phyloP scores from a whole-genome alignment of 2,329 filamentous ascomycete genomes.

The Fusarium guadeloupense region DNA sequence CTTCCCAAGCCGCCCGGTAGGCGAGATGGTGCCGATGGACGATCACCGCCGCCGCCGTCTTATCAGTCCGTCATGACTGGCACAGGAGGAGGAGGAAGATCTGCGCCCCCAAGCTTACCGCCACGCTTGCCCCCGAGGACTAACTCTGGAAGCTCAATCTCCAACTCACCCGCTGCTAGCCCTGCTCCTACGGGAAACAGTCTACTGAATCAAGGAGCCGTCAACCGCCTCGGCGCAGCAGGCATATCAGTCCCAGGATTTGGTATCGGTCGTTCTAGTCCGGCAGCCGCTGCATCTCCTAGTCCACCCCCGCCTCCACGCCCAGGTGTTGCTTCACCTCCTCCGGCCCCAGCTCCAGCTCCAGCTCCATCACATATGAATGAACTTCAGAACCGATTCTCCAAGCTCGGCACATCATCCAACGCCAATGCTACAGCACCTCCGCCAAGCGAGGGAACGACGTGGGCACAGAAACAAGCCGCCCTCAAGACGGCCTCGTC shows the following conservation, averaged over 20 bases:
- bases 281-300: slow-evolving; percentile 43
- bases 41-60: slow-evolving; percentile 45
- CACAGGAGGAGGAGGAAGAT: slow-evolving; percentile 43
- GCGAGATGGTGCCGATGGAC: slow-evolving; percentile 52
- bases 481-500: slow-evolving; percentile 68
- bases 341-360: slow-evolving; percentile 26
- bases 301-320: slow-evolving; percentile 42
- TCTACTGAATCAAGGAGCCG: slow-evolving; percentile 64
- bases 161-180: slow-evolving; percentile 36
- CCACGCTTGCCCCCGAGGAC: slow-evolving; percentile 68
- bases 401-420: slow-evolving; percentile 55
- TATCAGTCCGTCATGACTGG: slow-evolving; percentile 43
- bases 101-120: slow-evolving; percentile 69
- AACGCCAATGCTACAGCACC: slow-evolving; percentile 24
- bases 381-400: slow-evolving; percentile 75
- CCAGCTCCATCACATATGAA: slow-evolving; percentile 59
- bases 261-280: slow-evolving; percentile 67
- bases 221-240: slow-evolving; percentile 73
- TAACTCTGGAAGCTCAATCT: slow-evolving; percentile 45
- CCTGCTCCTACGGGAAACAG: slow-evolving; percentile 37
- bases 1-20: slow-evolving; percentile 76
- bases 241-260: slow-evolving; percentile 83
- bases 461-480: slow-evolving; percentile 71
- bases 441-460: slow-evolving; percentile 60
- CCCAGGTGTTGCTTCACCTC: slow-evolving; percentile 32